Evolutionary conservation across 176 grass and related monocot species (phyloP).

Genomic region (Bromus sterilis): DNA sequence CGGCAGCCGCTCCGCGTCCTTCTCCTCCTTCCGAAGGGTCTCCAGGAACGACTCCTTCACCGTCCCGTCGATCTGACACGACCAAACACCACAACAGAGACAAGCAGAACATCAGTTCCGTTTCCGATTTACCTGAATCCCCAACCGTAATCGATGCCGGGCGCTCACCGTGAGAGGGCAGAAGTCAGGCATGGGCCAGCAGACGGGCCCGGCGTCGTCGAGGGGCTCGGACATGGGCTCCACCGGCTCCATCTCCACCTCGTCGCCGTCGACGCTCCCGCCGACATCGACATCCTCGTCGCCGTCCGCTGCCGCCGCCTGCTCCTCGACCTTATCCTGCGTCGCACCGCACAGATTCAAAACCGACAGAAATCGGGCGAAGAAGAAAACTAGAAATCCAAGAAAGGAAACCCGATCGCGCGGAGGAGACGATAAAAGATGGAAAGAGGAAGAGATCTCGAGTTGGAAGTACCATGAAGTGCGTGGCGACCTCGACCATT

Average conservation of each 20-base stretch:
- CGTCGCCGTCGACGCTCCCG: neutral
- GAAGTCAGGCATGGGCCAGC: slow-evolving; percentile 57
- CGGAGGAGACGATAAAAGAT: neutral
- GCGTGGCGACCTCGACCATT: slow-evolving; percentile 28
- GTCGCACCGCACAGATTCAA: neutral
- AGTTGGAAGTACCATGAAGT: slow-evolving; percentile 32
- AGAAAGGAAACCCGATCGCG: neutral
- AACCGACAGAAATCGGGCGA: neutral
- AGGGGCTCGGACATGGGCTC: slow-evolving; percentile 37
- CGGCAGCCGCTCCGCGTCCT: neutral
- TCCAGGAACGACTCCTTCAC: slow-evolving; percentile 41
- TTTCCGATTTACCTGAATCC: neutral
- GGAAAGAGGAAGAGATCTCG: neutral
- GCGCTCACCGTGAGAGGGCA: slow-evolving; percentile 50
- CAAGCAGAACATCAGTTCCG: neutral
- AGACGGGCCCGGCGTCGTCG: slow-evolving; percentile 37
- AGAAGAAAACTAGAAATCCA: neutral
- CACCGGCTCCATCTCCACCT: slow-evolving; percentile 31
- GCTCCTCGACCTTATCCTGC: slow-evolving; percentile 33
- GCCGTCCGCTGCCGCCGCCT: neutral
- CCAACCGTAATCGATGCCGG: neutral
- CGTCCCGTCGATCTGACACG: slow-evolving; percentile 28
- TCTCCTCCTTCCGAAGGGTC: slow-evolving; percentile 23
- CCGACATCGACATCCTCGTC: neutral
- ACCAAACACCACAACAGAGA: neutral